Conservation (phyloP, 140 eudicot species). For the Cichorium intybus region DNA sequence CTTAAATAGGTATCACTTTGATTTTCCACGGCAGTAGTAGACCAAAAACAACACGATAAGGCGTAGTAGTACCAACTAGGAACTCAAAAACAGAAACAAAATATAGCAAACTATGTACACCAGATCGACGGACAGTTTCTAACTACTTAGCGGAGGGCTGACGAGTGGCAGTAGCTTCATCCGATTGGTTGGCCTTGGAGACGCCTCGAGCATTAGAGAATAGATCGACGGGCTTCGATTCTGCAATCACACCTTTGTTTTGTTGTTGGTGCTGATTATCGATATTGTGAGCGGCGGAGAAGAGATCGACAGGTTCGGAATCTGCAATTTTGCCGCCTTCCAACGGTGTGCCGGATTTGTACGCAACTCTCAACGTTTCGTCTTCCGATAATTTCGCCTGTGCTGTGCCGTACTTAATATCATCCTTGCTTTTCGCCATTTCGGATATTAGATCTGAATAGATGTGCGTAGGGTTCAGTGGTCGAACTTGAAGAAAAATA, state of each 20-base stretch:
- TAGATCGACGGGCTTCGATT: constrained; percentile 30
- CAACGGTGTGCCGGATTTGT: constrained; percentile 52
- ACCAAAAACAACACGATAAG: background rate
- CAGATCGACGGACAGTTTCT: background rate
- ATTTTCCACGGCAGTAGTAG: background rate
- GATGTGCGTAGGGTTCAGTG: background rate
- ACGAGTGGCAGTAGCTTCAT: constrained; percentile 4
- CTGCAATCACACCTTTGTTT: constrained; percentile 24
- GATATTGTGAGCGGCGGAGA: constrained; percentile 43
- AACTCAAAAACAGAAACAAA: background rate
- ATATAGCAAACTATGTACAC: background rate
- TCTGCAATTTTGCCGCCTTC: constrained; percentile 61
- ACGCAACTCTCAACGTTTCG: constrained; percentile 38
- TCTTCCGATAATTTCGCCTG: constrained; percentile 51
- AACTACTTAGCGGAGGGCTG: constrained; percentile 4
- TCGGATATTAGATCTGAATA: background rate
- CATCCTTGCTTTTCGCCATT: constrained; percentile 59
- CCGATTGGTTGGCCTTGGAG: background rate
- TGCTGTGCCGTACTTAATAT: constrained; percentile 42
- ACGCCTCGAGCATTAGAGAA: constrained; percentile 20
- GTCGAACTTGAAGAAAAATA: background rate
- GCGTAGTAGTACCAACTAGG: too few relatives aligned
- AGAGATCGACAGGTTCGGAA: constrained; percentile 47
- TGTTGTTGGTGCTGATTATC: constrained; percentile 6
- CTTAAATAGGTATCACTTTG: background rate